Evolutionary conservation across 176 grass and related monocot species (phyloP).

Genomic region (Luzula sylvatica): DNA sequence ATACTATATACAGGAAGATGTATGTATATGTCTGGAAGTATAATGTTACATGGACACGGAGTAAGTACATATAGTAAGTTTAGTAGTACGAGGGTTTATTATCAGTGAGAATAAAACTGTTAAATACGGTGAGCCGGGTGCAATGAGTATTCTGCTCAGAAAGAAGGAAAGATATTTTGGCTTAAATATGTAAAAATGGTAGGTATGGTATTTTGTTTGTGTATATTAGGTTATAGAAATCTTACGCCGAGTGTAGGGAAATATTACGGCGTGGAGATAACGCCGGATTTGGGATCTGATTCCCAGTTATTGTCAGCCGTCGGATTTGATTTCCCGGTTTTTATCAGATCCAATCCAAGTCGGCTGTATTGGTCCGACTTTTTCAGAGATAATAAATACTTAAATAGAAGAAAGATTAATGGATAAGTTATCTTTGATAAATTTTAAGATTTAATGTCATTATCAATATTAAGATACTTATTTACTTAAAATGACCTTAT

Average conservation of each 20-base stretch:
- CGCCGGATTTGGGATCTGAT: conserved; percentile 14
- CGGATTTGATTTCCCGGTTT: neutral
- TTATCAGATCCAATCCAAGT: neutral
- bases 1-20: neutral
- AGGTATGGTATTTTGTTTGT: neutral
- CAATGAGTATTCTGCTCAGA: neutral
- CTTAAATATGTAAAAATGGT: neutral
- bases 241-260: neutral
- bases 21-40: neutral
- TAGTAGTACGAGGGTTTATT: neutral
- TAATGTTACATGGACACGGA: neutral
- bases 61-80: neutral
- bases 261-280: conserved; percentile 13
- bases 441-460: too few relatives aligned
- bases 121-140: neutral
- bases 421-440: too few relatives aligned
- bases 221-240: neutral
- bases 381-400: too few relatives aligned
- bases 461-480: too few relatives aligned
- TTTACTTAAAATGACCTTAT: too few relatives aligned
- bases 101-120: neutral
- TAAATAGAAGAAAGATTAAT: too few relatives aligned
- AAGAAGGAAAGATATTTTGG: too few relatives aligned
- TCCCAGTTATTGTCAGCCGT: neutral
- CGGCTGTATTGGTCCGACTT: too few relatives aligned